Evolutionary conservation across 768 basidiomycete species (phyloP).

Genomic region (Pilatotrama ljubarskyi): DNA sequence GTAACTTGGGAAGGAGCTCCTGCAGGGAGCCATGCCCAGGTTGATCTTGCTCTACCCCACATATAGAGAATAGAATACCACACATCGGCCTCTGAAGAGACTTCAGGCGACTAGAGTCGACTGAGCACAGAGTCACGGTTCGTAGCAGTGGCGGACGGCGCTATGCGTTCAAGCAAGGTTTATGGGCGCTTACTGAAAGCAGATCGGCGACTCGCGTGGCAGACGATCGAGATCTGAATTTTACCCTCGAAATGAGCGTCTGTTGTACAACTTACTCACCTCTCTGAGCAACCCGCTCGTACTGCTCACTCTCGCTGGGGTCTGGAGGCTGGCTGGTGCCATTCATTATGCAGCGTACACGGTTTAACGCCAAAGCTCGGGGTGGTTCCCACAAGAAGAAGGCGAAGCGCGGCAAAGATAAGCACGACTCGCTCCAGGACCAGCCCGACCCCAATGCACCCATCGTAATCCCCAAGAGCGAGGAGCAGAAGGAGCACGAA

Average conservation of each 20-base stretch:
- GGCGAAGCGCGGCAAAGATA: constrained; percentile 19
- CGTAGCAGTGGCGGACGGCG: background rate
- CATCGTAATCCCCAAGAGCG: constrained; percentile 57
- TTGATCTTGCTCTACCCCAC: constrained; percentile 3
- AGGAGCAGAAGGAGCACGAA: constrained; percentile 60
- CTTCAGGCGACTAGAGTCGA: too few relatives aligned
- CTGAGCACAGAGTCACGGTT: background rate
- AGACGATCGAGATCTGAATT: constrained; percentile 23
- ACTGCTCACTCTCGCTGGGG: background rate
- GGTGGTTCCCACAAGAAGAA: constrained; percentile 31
- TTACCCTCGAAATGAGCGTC: constrained; percentile 1
- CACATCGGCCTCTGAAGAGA: constrained; percentile 49
- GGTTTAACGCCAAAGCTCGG: constrained; percentile 32
- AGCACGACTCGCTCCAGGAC: constrained; percentile 23
- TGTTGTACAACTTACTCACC: background rate
- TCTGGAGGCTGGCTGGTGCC: too few relatives aligned
- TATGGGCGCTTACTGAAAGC: constrained; percentile 3
- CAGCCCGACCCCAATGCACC: constrained; percentile 54
- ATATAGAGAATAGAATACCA: constrained; percentile 61
- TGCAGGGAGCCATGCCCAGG: constrained; percentile 23
- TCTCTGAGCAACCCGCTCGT: background rate
- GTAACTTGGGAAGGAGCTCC: constrained; percentile 37
- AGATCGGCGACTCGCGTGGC: background rate
- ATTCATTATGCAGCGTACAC: constrained; percentile 3
- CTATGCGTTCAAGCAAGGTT: background rate